Evolutionary conservation across 2,329 filamentous ascomycete species (phyloP).

Genomic region (Nemania sp.): DNA sequence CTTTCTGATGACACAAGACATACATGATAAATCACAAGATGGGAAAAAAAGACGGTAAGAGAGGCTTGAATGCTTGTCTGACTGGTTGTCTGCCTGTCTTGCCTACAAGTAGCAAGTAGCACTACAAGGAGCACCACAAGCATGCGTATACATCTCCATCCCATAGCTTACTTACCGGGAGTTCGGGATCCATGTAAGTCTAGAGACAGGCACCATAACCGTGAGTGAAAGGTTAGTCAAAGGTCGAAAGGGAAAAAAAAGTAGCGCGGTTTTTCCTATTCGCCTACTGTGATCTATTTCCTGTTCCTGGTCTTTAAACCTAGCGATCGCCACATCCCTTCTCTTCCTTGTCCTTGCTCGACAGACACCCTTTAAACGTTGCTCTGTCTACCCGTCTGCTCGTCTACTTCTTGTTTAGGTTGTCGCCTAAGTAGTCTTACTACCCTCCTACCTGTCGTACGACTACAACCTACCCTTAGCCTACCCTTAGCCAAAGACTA

Average conservation of each 20-base stretch:
- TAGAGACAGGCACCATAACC: conserved; percentile 22
- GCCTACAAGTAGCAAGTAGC: conserved; percentile 6
- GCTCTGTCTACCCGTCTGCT: background rate
- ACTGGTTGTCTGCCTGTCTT: conserved; percentile 20
- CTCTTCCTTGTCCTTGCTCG: conserved; percentile 27
- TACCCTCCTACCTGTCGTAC: conserved; percentile 11
- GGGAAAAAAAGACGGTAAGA: conserved; percentile 38
- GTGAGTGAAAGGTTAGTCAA: conserved; percentile 4
- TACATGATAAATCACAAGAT: conserved; percentile 36
- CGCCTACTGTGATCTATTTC: conserved; percentile 35
- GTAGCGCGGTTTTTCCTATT: conserved; percentile 29
- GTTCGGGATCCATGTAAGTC: conserved; percentile 36
- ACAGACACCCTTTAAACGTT: conserved; percentile 23
- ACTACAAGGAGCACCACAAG: conserved; percentile 19
- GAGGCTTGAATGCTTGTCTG: conserved; percentile 18
- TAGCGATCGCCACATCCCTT: conserved; percentile 35
- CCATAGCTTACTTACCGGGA: conserved; percentile 38
- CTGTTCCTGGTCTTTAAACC: conserved; percentile 41
- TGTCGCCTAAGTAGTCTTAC: conserved; percentile 17
- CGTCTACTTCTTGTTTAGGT: conserved; percentile 14
- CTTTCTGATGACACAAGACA: conserved; percentile 29
- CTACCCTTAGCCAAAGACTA: conserved; percentile 14
- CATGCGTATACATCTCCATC: too few relatives aligned
- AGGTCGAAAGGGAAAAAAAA: conserved; percentile 8
- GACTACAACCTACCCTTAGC: background rate